These are phyloP conservation scores for Arthrobotrys pseudoclavata DNA, from an alignment of 2,329 filamentous ascomycete genomes.

Conservation along the genomic window DNA sequence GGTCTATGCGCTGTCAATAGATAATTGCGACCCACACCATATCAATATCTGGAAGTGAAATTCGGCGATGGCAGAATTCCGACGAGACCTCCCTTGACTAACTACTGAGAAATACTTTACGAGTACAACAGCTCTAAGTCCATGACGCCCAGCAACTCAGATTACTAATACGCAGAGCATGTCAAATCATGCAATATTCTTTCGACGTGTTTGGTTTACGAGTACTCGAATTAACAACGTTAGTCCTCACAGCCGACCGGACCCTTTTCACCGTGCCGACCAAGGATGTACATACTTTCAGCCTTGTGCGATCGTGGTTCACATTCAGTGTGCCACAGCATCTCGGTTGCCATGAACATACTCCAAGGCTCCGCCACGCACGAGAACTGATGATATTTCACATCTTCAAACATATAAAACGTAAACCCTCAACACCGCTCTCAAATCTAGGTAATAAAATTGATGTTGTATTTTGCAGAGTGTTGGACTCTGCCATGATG, in stretches of 20 bases:
- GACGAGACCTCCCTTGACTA: background rate
- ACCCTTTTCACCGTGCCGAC: no score
- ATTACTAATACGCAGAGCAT: no score
- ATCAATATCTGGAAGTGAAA: background rate
- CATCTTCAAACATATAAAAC: background rate
- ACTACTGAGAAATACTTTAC: background rate
- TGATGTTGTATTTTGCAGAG: conserved; percentile 21
- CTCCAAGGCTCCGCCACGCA: background rate
- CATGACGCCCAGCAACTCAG: no score
- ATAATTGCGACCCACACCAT: conserved; percentile 5
- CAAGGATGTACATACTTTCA: background rate
- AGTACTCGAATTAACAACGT: no score
- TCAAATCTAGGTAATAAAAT: background rate
- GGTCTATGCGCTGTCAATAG: conserved; percentile 10
- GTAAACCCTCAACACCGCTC: background rate
- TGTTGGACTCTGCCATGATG: background rate
- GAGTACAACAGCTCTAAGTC: background rate
- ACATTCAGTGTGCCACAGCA: background rate
- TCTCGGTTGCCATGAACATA: background rate
- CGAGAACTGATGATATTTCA: background rate
- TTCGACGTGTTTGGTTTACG: no score
- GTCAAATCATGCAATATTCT: no score
- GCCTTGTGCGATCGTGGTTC: background rate
- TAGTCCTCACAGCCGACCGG: no score
- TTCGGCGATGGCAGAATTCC: background rate